phyloP scores from a whole-genome alignment of 768 basidiomycete genomes.

The Plicaturopsis crispa region DNA sequence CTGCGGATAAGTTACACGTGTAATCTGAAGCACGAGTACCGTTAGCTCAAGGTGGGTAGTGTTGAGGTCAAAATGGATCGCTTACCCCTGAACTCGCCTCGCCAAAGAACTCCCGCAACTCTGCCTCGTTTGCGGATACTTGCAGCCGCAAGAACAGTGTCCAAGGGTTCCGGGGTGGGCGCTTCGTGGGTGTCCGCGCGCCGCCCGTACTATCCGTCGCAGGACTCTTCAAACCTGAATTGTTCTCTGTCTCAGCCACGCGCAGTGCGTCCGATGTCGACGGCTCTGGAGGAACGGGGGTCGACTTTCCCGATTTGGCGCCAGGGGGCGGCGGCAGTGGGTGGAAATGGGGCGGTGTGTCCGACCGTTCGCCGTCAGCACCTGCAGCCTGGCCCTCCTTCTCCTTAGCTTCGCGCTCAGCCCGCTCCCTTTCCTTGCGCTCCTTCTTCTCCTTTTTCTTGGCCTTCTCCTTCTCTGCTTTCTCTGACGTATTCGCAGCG shows the following conservation, averaged over 20 bases:
- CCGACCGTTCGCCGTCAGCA: constrained; percentile 7
- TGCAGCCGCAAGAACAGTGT: constrained; percentile 77
- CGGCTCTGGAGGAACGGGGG: constrained; percentile 19
- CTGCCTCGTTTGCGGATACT: constrained; percentile 43
- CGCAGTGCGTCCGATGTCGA: constrained; percentile 13
- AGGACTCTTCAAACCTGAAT: constrained; percentile 42
- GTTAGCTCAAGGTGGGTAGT: background rate
- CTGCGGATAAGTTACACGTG: constrained; percentile 54
- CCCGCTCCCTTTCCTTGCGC: constrained; percentile 45
- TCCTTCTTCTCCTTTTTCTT: constrained; percentile 63
- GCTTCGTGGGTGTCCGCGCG: constrained; percentile 63
- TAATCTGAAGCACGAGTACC: constrained; percentile 39
- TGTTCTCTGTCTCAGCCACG: constrained; percentile 9
- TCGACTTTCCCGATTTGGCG: constrained; percentile 31
- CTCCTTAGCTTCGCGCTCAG: constrained; percentile 32
- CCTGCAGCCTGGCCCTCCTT: constrained; percentile 22
- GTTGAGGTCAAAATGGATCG: constrained; percentile 8
- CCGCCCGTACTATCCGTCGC: constrained; percentile 52
- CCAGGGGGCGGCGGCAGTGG: constrained; percentile 13
- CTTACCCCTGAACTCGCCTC: constrained; percentile 63
- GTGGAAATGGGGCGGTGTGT: constrained; percentile 16
- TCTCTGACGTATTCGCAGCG: constrained; percentile 31
- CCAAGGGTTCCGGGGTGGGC: constrained; percentile 67
- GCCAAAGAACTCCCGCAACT: constrained; percentile 71
- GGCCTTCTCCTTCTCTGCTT: constrained; percentile 45